These are phyloP conservation scores for Zhuliangozyma blackwelliae DNA, from an alignment of 1,139 yeast genomes.

Conservation along the genomic window DNA sequence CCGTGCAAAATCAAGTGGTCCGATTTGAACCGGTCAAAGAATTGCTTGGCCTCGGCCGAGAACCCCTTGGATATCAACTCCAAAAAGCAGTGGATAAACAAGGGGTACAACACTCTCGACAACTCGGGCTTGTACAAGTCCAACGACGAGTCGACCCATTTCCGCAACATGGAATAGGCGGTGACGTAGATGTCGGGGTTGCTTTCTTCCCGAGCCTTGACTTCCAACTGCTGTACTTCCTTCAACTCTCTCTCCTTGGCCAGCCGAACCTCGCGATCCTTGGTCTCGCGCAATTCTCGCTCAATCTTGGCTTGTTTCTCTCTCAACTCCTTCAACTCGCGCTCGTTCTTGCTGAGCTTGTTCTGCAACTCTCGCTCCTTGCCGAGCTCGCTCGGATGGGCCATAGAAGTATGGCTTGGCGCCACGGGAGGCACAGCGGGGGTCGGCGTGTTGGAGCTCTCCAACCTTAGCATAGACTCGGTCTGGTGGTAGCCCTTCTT, in stretches of 20 bases:
- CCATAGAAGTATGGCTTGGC: constrained; percentile 40
- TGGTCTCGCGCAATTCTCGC: constrained; percentile 35
- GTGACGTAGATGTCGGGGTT: constrained; percentile 71
- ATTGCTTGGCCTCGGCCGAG: constrained; percentile 60
- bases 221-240: constrained; percentile 38
- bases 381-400: constrained; percentile 32
- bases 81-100: constrained; percentile 83
- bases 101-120: constrained; percentile 77
- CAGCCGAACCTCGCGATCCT: constrained; percentile 37
- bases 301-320: constrained; percentile 33
- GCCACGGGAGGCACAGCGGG: constrained; percentile 50
- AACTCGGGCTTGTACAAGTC: constrained; percentile 91
- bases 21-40: constrained; percentile 67
- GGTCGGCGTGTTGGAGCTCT: constrained; percentile 67
- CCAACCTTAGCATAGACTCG: constrained; percentile 90
- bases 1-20: constrained; percentile 80
- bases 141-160: constrained; percentile 89
- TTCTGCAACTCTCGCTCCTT: constrained; percentile 23
- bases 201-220: constrained; percentile 35
- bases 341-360: constrained; percentile 24
- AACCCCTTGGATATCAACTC: constrained; percentile 67
- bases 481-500: constrained; percentile 93
- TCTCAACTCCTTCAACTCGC: constrained; percentile 40
- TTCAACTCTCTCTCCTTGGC: constrained; percentile 41
- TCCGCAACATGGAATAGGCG: constrained; percentile 74